Base-by-base conservation (phyloP, 2,329 filamentous ascomycete genomes). In the Cyclaneusma minus region DNA sequence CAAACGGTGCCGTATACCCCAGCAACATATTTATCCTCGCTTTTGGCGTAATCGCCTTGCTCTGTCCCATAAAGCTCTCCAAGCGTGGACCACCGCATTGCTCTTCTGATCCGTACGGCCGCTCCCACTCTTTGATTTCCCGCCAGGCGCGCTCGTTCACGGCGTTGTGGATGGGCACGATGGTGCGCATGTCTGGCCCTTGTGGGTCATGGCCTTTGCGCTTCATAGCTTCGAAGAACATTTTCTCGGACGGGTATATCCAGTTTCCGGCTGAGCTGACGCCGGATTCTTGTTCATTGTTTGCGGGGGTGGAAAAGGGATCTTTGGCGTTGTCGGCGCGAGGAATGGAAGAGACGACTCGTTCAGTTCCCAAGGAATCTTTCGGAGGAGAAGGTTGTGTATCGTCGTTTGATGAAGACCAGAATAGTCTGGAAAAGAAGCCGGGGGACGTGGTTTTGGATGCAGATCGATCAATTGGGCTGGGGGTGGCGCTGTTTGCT, bases 211-310 rank as follows among this genome's bases (percentile, higher is more conserved):
- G 76, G 22, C 76, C 78, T 29, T 98, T 98, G 47, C 87, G 76
- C 59, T 78, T 72, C 72, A 98, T 87, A 22, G 89, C 89, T 24
- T 92, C 81, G 56, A 95, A 95, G 62, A 98, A 98, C 73, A 94
- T 92, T 46, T 81, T 78, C 51, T 95, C 87, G 0, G 80, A 89
- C 0, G 89, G 89, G 52, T 98, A 98, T 34, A 98, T 76, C 89
- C 89, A 98, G 50, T 94, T 93, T 1, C 87, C 87, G 0, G 69
- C 68, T 19, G 56, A 48, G 26, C 62, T 57, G 42, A 82, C 73
- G 13, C 71, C 62, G 34, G 79, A 79, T 48, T 93, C 84, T 34
- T 67, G 55, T 53, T 94, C 83, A 34, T 68, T 64, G 52, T 92
- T 93, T 9, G 78, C 74, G 0, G 69, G 65, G 7, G 33, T 23